Percentiles rank a stretch among this genome's conserved stretches.
Evolutionary conservation across 2,329 filamentous ascomycete species (phyloP).

Genomic region (Diplocarpon mali): DNA sequence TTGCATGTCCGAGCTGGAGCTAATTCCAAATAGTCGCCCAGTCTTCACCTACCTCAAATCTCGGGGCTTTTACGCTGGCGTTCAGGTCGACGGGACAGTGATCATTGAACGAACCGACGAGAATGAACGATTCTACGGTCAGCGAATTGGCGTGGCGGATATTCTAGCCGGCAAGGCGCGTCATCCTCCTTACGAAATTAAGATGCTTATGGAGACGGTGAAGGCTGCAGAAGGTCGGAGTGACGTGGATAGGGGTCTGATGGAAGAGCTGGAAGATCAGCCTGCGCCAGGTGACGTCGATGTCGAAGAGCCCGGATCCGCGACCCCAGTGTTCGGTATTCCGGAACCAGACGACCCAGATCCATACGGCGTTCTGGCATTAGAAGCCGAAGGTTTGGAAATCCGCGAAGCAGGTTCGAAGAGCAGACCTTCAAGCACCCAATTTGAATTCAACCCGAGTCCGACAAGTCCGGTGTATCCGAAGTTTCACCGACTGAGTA

Average conservation of each 20-base stretch:
- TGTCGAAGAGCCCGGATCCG: slow-evolving; percentile 31
- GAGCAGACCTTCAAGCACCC: slow-evolving; percentile 60
- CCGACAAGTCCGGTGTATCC: slow-evolving; percentile 62
- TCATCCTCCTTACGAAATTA: slow-evolving; percentile 29
- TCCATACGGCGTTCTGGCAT: slow-evolving; percentile 78
- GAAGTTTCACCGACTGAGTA: slow-evolving; percentile 49
- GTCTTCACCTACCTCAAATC: slow-evolving; percentile 85
- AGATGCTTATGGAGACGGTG: slow-evolving; percentile 55
- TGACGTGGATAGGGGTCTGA: slow-evolving; percentile 57
- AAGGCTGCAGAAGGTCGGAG: slow-evolving; percentile 77
- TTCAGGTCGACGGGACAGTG: slow-evolving; percentile 79
- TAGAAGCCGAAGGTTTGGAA: slow-evolving; percentile 83
- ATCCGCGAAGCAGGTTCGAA: slow-evolving; percentile 82
- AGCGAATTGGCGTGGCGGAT: slow-evolving; percentile 48
- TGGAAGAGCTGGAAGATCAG: slow-evolving; percentile 52
- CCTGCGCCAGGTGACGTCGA: slow-evolving; percentile 69
- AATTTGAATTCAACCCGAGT: slow-evolving; percentile 72
- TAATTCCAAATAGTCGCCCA: slow-evolving; percentile 31
- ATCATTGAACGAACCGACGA: slow-evolving; percentile 80
- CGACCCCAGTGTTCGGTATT: slow-evolving; percentile 58
- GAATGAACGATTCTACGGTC: slow-evolving; percentile 76
- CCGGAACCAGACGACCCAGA: slow-evolving; percentile 75
- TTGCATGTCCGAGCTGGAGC: background rate
- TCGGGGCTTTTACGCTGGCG: slow-evolving; percentile 75
- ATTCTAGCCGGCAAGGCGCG: slow-evolving; percentile 37